phyloP scores from a whole-genome alignment of 2,329 filamentous ascomycete genomes.

The Periconia sp. region DNA sequence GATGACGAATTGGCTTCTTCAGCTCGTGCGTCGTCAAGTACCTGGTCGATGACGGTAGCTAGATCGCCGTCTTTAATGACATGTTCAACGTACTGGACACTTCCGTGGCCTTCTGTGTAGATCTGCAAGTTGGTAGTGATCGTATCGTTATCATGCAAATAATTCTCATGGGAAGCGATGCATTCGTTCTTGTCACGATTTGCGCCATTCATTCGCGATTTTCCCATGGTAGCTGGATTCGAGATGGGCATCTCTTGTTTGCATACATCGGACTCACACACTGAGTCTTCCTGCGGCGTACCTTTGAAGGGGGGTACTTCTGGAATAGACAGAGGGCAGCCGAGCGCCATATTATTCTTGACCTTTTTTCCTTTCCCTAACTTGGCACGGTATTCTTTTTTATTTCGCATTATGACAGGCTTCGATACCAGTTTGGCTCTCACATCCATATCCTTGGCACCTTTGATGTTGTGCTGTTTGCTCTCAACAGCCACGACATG shows the following conservation, averaged over 20 bases:
- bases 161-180: neutral
- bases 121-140: constrained; percentile 43
- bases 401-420: constrained; percentile 77
- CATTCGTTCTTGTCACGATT: constrained; percentile 23
- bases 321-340: neutral
- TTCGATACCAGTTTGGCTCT: constrained; percentile 77
- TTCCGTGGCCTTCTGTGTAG: constrained; percentile 67
- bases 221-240: neutral
- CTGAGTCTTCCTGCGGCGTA: neutral
- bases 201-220: constrained; percentile 1
- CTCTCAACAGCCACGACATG: constrained; percentile 92
- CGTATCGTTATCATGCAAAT: constrained; percentile 14
- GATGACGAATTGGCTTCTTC: constrained; percentile 28
- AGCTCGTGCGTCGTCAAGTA: constrained; percentile 54
- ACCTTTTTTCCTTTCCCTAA: constrained; percentile 50
- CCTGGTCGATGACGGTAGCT: constrained; percentile 67
- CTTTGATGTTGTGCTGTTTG: constrained; percentile 81
- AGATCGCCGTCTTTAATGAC: constrained; percentile 76
- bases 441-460: constrained; percentile 85
- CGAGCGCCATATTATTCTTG: constrained; percentile 21
- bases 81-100: constrained; percentile 79
- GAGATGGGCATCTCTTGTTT: neutral
- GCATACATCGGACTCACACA: neutral
- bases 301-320: neutral
- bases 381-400: constrained; percentile 72